Evolutionary conservation across 148 eudicot genomes (phyloP).

Genomic region (Beta vulgaris): DNA sequence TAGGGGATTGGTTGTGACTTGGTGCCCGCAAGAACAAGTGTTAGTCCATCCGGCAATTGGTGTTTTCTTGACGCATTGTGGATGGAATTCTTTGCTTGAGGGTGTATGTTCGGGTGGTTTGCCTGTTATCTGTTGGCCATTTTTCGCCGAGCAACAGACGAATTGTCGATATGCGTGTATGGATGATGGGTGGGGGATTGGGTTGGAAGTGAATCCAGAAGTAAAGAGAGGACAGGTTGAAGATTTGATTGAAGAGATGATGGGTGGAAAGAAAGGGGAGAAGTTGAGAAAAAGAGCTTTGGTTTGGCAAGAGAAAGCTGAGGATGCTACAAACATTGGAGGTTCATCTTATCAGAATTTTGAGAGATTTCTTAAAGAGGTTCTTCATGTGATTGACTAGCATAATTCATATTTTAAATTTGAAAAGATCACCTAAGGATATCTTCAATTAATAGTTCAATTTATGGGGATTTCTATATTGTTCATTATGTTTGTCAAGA

Average conservation of each 20-base stretch:
- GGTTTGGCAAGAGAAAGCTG: constrained; percentile 26
- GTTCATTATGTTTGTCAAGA: no score
- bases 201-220: constrained; percentile 23
- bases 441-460: no score
- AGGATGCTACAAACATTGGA: constrained; percentile 13
- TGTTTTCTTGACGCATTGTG: constrained; percentile 32
- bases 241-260: constrained; percentile 20
- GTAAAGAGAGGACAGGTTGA: constrained; percentile 29
- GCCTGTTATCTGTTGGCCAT: constrained; percentile 36
- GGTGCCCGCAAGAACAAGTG: constrained; percentile 33
- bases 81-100: constrained; percentile 40
- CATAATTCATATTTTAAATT: no score
- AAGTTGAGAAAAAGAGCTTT: constrained; percentile 19
- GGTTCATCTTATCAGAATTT: constrained; percentile 22
- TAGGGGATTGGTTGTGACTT: constrained; percentile 20
- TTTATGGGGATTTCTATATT: no score
- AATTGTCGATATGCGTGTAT: constrained; percentile 25
- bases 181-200: constrained; percentile 30
- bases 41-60: constrained; percentile 21
- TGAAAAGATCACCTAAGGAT: no score
- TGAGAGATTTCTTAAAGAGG: constrained; percentile 14
- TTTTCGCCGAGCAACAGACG: constrained; percentile 32
- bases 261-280: constrained; percentile 11
- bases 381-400: neutral
- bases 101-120: constrained; percentile 23